These are phyloP conservation scores for Fomitopsis serialis DNA, from an alignment of 768 basidiomycete genomes.

Conservation along the genomic window DNA sequence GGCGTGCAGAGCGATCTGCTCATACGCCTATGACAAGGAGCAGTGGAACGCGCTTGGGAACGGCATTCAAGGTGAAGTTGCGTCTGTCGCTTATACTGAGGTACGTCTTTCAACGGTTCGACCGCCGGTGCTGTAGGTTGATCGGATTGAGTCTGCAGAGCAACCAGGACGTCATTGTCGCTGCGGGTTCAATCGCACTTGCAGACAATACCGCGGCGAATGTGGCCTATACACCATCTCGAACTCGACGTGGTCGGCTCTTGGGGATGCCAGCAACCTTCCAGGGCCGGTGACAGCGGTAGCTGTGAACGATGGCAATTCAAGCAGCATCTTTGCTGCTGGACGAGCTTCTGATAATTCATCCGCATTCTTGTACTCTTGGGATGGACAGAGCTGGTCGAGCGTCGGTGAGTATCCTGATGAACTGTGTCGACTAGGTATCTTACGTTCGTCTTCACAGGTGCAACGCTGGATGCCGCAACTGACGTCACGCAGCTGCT, in stretches of 20 bases:
- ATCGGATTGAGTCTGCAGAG: conserved; percentile 39
- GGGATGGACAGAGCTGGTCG: conserved; percentile 80
- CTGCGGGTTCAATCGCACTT: conserved; percentile 74
- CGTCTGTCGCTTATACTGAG: conserved; percentile 75
- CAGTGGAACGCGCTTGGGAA: conserved; percentile 79
- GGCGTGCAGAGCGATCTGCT: conserved; percentile 73
- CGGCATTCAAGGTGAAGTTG: conserved; percentile 78
- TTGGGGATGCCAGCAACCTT: conserved; percentile 56
- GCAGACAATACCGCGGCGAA: conserved; percentile 60
- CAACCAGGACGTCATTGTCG: conserved; percentile 66
- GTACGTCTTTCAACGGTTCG: conserved; percentile 39
- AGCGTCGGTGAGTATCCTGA: conserved; percentile 43
- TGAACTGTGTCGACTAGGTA: neutral
- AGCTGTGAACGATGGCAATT: conserved; percentile 76
- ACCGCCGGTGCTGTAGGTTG: too few relatives aligned
- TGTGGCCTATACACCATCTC: conserved; percentile 70
- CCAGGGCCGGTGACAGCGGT: conserved; percentile 91
- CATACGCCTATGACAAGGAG: conserved; percentile 57
- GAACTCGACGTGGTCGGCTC: conserved; percentile 68
- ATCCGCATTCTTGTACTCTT: conserved; percentile 72
- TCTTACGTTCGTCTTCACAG: conserved; percentile 28
- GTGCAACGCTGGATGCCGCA: conserved; percentile 44
- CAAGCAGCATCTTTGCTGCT: conserved; percentile 84
- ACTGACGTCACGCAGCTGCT: conserved; percentile 76
- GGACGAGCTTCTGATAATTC: conserved; percentile 68